A percentile compares a stretch with the other conserved stretches of the same genome.
Conservation (phyloP, 2,329 filamentous ascomycete genomes). For the Orbilia quercus region DNA sequence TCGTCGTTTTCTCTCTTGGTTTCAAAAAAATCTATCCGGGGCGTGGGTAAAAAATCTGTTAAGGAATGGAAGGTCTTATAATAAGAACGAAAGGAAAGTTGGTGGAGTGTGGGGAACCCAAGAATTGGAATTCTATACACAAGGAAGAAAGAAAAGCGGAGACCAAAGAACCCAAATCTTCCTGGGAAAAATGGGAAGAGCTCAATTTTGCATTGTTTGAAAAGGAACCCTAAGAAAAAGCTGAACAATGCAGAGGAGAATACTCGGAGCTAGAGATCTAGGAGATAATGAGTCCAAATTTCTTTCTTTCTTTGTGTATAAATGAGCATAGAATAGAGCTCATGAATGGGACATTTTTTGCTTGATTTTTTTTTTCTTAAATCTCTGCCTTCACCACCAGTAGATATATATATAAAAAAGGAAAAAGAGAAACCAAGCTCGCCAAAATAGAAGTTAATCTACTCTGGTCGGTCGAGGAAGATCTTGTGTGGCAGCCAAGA, state of each 20-base stretch:
- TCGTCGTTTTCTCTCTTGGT: slow-evolving; percentile 38
- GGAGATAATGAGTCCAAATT: slow-evolving; percentile 16
- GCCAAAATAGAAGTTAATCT: slow-evolving; percentile 59
- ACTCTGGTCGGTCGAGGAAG: slow-evolving; percentile 82
- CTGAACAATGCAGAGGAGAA: slow-evolving; percentile 28
- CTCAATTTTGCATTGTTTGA: slow-evolving; percentile 22
- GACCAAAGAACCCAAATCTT: slow-evolving; percentile 32
- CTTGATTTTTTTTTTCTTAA: slow-evolving; percentile 14
- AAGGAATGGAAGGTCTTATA: slow-evolving; percentile 32
- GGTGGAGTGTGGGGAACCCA: slow-evolving; percentile 37
- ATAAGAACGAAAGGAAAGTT: slow-evolving; percentile 13
- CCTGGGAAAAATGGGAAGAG: not conserved
- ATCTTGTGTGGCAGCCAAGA: slow-evolving; percentile 74
- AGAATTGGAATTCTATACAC: slow-evolving; percentile 55
- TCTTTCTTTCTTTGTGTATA: slow-evolving; percentile 45
- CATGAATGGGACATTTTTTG: slow-evolving; percentile 50
- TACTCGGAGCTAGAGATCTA: slow-evolving; percentile 7
- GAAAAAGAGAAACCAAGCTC: slow-evolving; percentile 15
- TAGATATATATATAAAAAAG: slow-evolving; percentile 26
- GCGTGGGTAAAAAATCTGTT: slow-evolving; percentile 15
- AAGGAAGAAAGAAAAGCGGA: slow-evolving; percentile 14
- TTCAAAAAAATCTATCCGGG: slow-evolving; percentile 51
- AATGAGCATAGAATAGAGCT: slow-evolving; percentile 44
- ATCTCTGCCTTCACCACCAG: slow-evolving; percentile 17
- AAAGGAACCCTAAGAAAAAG: slow-evolving; percentile 43